A percentile compares a stretch with the other conserved stretches of the same genome.
These are phyloP conservation scores for Theobroma grandiflorum DNA, from an alignment of 441 rosid genomes.

Conservation along the genomic window DNA sequence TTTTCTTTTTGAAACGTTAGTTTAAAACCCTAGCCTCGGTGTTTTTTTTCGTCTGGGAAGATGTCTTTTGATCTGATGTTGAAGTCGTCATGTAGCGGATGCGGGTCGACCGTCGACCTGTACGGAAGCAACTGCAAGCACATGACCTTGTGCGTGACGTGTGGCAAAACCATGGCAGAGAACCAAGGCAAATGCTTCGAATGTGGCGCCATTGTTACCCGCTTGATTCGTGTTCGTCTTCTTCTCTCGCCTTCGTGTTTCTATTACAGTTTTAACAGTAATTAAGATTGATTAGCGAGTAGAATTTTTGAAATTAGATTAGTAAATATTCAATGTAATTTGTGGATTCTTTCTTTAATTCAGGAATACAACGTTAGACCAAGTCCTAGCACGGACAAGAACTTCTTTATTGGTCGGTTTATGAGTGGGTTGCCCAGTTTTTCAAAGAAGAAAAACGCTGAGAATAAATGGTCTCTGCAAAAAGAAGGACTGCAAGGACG, in stretches of 20 bases:
- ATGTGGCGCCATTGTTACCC: conserved; percentile 74
- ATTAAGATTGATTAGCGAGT: neutral
- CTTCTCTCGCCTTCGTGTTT: neutral
- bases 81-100: conserved; percentile 70
- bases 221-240: conserved; percentile 74
- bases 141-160: conserved; percentile 74
- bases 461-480: conserved; percentile 85
- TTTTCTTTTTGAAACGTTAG: neutral
- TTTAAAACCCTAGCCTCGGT: conserved; percentile 1
- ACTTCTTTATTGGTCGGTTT: conserved; percentile 92
- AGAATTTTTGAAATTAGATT: neutral
- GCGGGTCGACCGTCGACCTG: conserved; percentile 65
- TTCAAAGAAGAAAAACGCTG: conserved; percentile 76
- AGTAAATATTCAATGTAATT: neutral
- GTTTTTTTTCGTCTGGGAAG: neutral
- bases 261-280: neutral
- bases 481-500: conserved; percentile 95
- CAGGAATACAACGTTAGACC: conserved; percentile 91
- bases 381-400: conserved; percentile 66
- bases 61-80: conserved; percentile 75
- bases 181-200: conserved; percentile 69
- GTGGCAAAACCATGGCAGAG: conserved; percentile 86
- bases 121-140: conserved; percentile 86
- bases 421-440: conserved; percentile 81
- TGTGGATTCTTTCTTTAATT: neutral